A percentile compares a stretch with the other conserved stretches of the same genome.
Conservation (phyloP, 2,329 filamentous ascomycete genomes). For the Achaetomium macrosporum region DNA sequence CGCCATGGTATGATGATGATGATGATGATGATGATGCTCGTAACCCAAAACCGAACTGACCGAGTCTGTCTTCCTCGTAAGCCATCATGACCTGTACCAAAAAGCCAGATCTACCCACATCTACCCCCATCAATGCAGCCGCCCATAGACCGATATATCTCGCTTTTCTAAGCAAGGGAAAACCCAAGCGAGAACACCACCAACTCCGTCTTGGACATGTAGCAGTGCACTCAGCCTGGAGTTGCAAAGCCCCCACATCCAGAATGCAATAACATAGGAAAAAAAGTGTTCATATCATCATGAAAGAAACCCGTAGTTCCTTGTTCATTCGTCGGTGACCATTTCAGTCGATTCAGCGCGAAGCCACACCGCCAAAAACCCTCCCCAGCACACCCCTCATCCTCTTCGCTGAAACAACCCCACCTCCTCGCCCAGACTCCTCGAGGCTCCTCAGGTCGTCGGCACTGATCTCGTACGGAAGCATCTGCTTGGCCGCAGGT, state of each 20-base stretch:
- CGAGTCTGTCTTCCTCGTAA: background rate
- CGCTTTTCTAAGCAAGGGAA: background rate
- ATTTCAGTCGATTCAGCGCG: too few relatives aligned
- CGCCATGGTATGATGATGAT: background rate
- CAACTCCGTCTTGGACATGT: background rate
- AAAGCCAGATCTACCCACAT: background rate
- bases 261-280: background rate
- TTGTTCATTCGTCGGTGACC: too few relatives aligned
- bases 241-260: background rate
- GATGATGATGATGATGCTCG: background rate
- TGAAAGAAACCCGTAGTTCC: background rate
- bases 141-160: background rate
- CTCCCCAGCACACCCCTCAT: background rate
- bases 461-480: slow-evolving; percentile 51
- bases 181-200: background rate
- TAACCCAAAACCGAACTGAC: background rate
- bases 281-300: background rate
- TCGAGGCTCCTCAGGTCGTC: slow-evolving; percentile 48
- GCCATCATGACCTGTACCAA: background rate
- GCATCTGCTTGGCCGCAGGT: slow-evolving; percentile 28
- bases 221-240: background rate
- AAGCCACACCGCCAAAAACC: background rate
- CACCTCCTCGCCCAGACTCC: slow-evolving; percentile 30
- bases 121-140: background rate
- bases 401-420: background rate